phyloP scores from a whole-genome alignment of 192 early-diverging fungal genomes.

The Endogone sp. region DNA sequence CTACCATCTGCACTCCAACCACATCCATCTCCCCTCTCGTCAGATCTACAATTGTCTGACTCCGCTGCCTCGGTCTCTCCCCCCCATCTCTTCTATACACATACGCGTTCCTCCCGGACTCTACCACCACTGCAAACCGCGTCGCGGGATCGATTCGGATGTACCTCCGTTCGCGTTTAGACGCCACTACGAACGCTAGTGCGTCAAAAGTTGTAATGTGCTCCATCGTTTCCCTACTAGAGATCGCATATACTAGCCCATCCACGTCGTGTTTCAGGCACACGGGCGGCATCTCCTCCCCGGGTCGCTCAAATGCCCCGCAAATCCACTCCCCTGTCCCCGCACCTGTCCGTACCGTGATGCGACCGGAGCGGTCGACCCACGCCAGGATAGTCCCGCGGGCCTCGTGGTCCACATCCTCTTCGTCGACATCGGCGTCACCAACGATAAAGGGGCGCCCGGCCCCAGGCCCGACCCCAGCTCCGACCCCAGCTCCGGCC shows the following conservation, averaged over 20 bases:
- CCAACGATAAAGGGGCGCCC: no score
- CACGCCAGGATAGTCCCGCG: no score
- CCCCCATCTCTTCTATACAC: conserved; percentile 36
- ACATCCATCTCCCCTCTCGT: no score
- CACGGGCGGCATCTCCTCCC: conserved; percentile 37
- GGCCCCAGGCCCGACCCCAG: no score
- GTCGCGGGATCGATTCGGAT: conserved; percentile 50
- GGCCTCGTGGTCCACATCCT: no score
- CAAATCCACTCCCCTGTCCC: conserved; percentile 63
- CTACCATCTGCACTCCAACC: no score
- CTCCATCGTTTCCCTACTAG: conserved; percentile 21
- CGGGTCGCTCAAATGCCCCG: conserved; percentile 23
- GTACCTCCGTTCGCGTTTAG: conserved; percentile 67
- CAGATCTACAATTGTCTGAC: no score
- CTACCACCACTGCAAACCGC: conserved; percentile 41
- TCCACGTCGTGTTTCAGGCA: conserved; percentile 68
- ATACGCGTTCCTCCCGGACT: conserved; percentile 47
- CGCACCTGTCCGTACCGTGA: conserved; percentile 37
- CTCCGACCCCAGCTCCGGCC: no score
- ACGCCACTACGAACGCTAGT: conserved; percentile 69
- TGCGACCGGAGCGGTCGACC: conserved; percentile 36
- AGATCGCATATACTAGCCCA: conserved; percentile 67
- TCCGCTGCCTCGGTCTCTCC: no score
- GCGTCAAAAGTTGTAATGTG: conserved; percentile 65
- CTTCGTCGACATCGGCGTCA: no score